Percentiles rank a stretch among this genome's conserved stretches.
phyloP scores from a whole-genome alignment of 805 yeast species.

The Lachancea cidri region DNA sequence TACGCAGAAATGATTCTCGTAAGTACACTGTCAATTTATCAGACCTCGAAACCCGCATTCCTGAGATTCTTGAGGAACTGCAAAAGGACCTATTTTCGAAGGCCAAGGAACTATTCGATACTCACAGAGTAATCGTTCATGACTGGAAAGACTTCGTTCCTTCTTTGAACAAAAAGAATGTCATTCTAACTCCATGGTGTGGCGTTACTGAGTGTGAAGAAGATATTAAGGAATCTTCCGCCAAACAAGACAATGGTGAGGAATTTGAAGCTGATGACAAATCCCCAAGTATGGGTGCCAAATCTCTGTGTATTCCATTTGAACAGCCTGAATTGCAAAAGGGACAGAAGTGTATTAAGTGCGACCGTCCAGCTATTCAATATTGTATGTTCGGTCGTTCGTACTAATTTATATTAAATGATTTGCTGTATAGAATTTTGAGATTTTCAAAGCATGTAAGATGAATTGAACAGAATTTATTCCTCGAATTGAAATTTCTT shows the following conservation, averaged over 20 bases:
- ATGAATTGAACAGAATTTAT: too few relatives aligned
- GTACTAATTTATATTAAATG: conserved; percentile 44
- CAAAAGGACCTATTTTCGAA: conserved; percentile 66
- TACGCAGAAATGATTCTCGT: conserved; percentile 85
- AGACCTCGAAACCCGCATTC: conserved; percentile 60
- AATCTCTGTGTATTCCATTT: conserved; percentile 93
- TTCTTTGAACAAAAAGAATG: conserved; percentile 83
- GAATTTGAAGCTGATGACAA: conserved; percentile 89
- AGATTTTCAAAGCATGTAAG: too few relatives aligned
- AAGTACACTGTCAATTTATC: conserved; percentile 64
- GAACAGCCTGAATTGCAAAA: conserved; percentile 78
- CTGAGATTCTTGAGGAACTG: conserved; percentile 74
- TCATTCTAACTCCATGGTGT: conserved; percentile 96
- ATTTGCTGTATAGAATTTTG: conserved; percentile 1
- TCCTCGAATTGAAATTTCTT: too few relatives aligned
- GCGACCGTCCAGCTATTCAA: conserved; percentile 68
- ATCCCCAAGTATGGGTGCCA: conserved; percentile 99
- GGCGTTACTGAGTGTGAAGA: conserved; percentile 94
- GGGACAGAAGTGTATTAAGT: conserved; percentile 83
- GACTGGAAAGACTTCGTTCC: conserved; percentile 93
- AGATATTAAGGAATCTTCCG: conserved; percentile 86
- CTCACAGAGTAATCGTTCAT: conserved; percentile 74
- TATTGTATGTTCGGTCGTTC: conserved; percentile 98
- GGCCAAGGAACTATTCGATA: conserved; percentile 80
- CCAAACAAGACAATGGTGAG: conserved; percentile 70